Evolutionary conservation across 2,329 filamentous ascomycete genomes (phyloP), one percentile per base, ranked within the genome.

Genomic region (Monosporascus sp.): DNA sequence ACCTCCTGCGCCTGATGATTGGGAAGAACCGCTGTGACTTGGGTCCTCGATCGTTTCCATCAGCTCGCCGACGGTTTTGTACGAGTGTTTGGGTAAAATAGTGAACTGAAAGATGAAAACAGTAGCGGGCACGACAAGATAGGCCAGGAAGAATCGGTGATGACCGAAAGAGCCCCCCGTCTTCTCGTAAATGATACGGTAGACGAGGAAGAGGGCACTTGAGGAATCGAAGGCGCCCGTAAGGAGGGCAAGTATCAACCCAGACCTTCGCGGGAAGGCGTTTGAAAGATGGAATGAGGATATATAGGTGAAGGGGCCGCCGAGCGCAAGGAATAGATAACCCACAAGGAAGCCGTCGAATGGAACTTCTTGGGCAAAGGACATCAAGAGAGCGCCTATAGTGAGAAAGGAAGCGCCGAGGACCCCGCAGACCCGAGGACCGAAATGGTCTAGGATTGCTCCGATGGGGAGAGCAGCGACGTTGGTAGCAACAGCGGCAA

Each of bases 401-500:
- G 83, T 74, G 22, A 96, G 78, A 60, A 88, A 86, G 38, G 85
- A 56, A 54, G 84, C 85, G 49, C 88, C 91, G 53, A 87, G 79
- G 22, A 91, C 75, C 3, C 89, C 87, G 63, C 88, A 88, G 5
- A 89, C 78, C 52, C 88, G 81, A 16, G 92, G 92, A 1, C 92
- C 92, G 65, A 83, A 92, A 57, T 84, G 79, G 71, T 96, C 92
- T 22, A 96, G 80, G 45, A 96, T 87, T 3, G 89, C 89, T 46
- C 92, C 92, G 11, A 96, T 85, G 2, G 91, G 89, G 7, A 96
- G 78, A 14, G 92, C 91, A 41, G 85, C 89, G 14, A 96, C 87
- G 64, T 96, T 96, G 40, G 91, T 95, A 7, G 83, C 88, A 9
- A 96, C 91, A 16, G 91, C 91, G 14, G 91, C 91, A 41, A 91